phyloP scores from a whole-genome alignment of 768 basidiomycete genomes.

The Lyophyllum shimeji region DNA sequence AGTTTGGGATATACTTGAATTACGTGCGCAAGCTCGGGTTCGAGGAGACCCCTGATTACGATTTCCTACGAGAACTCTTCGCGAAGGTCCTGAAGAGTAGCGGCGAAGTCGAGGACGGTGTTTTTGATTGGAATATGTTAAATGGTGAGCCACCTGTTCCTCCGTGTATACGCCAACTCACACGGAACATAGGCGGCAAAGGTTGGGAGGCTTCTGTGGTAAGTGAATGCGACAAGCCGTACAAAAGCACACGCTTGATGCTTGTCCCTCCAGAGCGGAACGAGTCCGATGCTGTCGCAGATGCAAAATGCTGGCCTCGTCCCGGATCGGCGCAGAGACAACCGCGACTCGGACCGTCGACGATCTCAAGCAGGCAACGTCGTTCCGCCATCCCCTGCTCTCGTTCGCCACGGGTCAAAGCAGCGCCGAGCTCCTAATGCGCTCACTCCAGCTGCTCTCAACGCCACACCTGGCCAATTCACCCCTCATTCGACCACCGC shows the following conservation, averaged over 20 bases:
- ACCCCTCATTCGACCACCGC: conserved; percentile 76
- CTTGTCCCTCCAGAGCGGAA: conserved; percentile 39
- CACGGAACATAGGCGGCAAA: conserved; percentile 62
- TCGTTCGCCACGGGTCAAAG: conserved; percentile 76
- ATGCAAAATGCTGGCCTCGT: conserved; percentile 54
- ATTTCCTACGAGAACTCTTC: conserved; percentile 94
- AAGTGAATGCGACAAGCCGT: conserved; percentile 25
- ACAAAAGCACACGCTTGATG: neutral
- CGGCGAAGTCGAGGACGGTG: conserved; percentile 87
- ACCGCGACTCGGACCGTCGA: conserved; percentile 62
- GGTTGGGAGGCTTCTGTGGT: conserved; percentile 91
- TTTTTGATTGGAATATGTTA: conserved; percentile 95
- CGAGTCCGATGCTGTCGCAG: conserved; percentile 65
- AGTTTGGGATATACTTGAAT: conserved; percentile 97
- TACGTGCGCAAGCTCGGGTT: conserved; percentile 99
- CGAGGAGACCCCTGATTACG: conserved; percentile 98
- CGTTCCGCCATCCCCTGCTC: conserved; percentile 73
- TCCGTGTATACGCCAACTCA: conserved; percentile 4
- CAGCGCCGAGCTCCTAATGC: conserved; percentile 60
- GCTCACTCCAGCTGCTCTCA: conserved; percentile 52
- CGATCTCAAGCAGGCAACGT: conserved; percentile 58
- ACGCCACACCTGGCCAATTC: conserved; percentile 51
- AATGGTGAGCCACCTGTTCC: conserved; percentile 53
- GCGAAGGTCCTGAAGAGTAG: conserved; percentile 91
- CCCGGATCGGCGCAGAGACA: conserved; percentile 62